Evolutionary conservation across 148 eudicot genomes (phyloP).

Genomic region (Cornus florida): DNA sequence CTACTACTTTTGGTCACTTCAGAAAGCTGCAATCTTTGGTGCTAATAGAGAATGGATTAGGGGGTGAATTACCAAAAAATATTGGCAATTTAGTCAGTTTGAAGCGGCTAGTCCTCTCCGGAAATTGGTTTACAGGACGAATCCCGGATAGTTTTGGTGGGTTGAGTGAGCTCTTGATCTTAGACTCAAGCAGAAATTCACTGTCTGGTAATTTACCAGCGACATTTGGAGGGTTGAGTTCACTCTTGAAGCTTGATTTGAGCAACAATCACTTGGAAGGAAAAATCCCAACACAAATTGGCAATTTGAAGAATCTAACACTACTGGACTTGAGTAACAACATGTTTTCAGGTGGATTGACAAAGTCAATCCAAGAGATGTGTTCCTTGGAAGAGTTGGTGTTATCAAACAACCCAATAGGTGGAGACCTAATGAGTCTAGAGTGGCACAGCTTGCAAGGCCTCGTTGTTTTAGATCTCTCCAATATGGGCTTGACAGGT

Average conservation of each 20-base stretch:
- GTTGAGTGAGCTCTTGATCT: constrained; percentile 61
- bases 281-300: constrained; percentile 47
- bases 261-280: constrained; percentile 69
- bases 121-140: constrained; percentile 50
- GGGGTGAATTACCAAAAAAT: constrained; percentile 53
- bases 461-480: constrained; percentile 56
- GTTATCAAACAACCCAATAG: constrained; percentile 66
- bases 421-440: constrained; percentile 53
- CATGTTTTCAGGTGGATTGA: constrained; percentile 61
- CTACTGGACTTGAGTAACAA: constrained; percentile 75
- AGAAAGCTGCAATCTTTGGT: constrained; percentile 68
- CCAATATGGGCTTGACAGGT: constrained; percentile 59
- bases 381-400: constrained; percentile 65
- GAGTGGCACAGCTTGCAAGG: constrained; percentile 57
- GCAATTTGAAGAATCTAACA: constrained; percentile 56
- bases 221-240: constrained; percentile 53
- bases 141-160: constrained; percentile 52
- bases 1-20: constrained; percentile 50
- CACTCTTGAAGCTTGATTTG: constrained; percentile 81
- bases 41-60: constrained; percentile 59
- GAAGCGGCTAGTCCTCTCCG: constrained; percentile 63
- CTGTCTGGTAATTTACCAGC: constrained; percentile 62
- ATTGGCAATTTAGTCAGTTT: constrained; percentile 56
- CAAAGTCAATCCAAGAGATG: constrained; percentile 55
- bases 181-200: constrained; percentile 74